phyloP scores from a whole-genome alignment of 345 rosid genomes.

The Syzygium oleosum region DNA sequence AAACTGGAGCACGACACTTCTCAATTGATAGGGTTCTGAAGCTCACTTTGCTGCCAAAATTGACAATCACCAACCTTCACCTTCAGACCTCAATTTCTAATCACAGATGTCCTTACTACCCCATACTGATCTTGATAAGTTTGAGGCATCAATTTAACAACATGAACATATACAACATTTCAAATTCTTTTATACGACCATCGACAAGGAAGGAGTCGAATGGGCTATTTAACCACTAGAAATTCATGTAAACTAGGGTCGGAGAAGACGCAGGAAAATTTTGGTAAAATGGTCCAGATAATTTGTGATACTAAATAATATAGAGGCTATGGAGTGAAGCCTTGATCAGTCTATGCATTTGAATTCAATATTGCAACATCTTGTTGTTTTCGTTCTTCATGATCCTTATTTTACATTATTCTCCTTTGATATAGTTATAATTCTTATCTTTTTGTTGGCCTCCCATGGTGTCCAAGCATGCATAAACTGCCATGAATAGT shows the following conservation, averaged over 20 bases:
- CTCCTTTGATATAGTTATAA: background rate
- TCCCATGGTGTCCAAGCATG: background rate
- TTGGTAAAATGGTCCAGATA: background rate
- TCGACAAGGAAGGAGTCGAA: background rate
- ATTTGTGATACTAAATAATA: background rate
- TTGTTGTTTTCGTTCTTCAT: background rate
- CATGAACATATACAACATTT: background rate
- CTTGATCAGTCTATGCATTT: background rate
- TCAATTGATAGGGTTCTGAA: background rate
- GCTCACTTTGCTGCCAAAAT: background rate
- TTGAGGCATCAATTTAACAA: background rate
- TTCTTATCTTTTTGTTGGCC: background rate
- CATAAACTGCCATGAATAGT: background rate
- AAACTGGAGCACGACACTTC: background rate
- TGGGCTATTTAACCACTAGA: background rate
- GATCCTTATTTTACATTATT: background rate
- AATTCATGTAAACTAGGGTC: background rate
- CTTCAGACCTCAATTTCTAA: background rate
- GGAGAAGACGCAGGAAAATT: background rate
- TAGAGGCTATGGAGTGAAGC: background rate
- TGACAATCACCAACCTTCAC: background rate
- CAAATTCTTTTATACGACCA: background rate
- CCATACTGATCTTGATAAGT: background rate
- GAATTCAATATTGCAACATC: background rate
- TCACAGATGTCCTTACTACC: background rate